Conservation (phyloP, 2,329 filamentous ascomycete species). For the Trichoderma sp. region DNA sequence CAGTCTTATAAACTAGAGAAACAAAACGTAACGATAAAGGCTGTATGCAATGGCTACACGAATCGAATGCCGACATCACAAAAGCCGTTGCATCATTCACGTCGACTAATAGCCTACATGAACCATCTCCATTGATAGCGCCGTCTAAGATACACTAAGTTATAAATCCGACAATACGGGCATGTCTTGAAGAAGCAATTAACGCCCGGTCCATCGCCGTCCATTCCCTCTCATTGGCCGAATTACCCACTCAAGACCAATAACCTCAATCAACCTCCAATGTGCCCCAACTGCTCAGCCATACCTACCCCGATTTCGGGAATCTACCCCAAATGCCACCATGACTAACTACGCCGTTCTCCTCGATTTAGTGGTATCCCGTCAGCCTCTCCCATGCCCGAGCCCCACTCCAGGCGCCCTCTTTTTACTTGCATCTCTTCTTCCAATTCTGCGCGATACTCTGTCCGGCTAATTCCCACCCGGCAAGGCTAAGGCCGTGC, state of each 20-base stretch:
- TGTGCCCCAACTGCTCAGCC: background rate
- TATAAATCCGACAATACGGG: background rate
- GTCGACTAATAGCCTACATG: background rate
- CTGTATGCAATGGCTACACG: background rate
- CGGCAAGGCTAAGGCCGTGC: background rate
- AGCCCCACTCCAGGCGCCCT: background rate
- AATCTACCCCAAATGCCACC: background rate
- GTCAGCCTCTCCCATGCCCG: slow-evolving; percentile 2
- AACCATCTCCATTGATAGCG: background rate
- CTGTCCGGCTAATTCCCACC: slow-evolving; percentile 16
- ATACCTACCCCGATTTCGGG: background rate
- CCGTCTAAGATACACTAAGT: background rate
- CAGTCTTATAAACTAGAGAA: background rate
- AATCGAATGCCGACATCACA: background rate
- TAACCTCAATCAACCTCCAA: background rate
- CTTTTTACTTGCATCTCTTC: background rate
- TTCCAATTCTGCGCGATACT: background rate
- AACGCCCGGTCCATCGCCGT: background rate
- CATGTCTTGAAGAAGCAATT: background rate
- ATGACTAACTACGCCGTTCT: background rate
- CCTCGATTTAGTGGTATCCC: background rate
- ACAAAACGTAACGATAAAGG: background rate
- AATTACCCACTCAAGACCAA: background rate
- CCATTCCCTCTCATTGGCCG: background rate
- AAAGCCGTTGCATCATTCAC: background rate